Base-by-base conservation (phyloP, 768 basidiomycete genomes). In the Trametes gibbosa region DNA sequence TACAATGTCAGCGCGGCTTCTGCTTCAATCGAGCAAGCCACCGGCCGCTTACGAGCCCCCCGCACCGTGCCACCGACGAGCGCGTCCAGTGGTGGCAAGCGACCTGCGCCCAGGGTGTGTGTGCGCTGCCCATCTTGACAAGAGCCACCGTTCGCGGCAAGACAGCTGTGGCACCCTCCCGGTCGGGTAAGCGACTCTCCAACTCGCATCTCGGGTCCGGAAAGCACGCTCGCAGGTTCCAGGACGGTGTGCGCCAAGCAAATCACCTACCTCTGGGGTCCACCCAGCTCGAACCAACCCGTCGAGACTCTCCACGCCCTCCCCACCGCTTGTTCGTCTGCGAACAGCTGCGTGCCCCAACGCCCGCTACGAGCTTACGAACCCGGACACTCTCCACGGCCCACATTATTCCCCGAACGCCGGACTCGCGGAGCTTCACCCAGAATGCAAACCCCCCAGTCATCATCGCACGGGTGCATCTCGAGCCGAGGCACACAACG, bases 141-240 rank as follows among this genome's bases (percentile, higher is more conserved):
- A 37, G 34, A 25, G 29, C 23, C 23, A 14, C 37, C 14, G 10
- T 32, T 23, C 12, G 37, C 39, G 39, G 47, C 48, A 40, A 35
- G 14, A 39, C 21, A 17, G 8, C 9, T 6, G 17, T 17, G 17
- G 14, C 14, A 19, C n/a, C 19, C 16, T 41, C 55, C 19, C 47
- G 19, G n/a, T 10, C 34, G 23, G 39, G 39, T 13, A 21, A 19
- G 2, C 16, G 10, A 25, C 25, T 25, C 41, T 21, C 54, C 37
- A 13, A 7, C 25, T 21, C 16, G 13, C 24, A 56, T 9, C 27
- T 56, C 55, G 55, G 55, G 7, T 56, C 55, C 55, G 55, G 37
- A 56, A 56, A 49, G 55, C 47, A 40, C 55, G 55, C 55, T 56
- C 29, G n/a, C 14, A 27, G 17, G 17, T 14, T 7, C 37, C n/a